A percentile compares a stretch with the other conserved stretches of the same genome.
Conservation (phyloP, 306 rosid species). For the Delonix regia region DNA sequence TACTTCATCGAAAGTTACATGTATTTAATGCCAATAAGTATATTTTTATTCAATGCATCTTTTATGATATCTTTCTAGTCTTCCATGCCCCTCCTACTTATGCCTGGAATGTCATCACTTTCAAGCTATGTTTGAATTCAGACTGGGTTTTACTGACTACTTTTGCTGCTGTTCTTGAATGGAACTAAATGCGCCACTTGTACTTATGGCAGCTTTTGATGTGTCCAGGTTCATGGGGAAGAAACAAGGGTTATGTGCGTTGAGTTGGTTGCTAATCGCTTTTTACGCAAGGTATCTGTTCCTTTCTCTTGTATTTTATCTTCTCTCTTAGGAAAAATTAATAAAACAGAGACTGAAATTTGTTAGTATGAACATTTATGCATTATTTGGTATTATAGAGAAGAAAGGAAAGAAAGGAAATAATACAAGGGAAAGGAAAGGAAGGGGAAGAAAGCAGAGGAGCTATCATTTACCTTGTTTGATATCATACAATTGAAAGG, state of each 20-base stretch:
- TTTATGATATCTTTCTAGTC: conserved; percentile 12
- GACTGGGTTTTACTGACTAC: conserved; percentile 16
- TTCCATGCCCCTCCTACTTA: not conserved
- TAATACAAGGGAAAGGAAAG: no score
- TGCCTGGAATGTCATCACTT: conserved; percentile 21
- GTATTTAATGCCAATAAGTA: conserved; percentile 16
- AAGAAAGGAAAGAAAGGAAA: no score
- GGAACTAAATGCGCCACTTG: not conserved
- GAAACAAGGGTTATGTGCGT: conserved; percentile 77
- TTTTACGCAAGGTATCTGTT: conserved; percentile 92
- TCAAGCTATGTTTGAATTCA: conserved; percentile 15
- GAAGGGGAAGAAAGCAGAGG: no score
- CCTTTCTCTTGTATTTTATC: conserved; percentile 22
- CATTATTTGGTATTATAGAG: no score
- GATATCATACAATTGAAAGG: no score
- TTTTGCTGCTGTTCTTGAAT: conserved; percentile 9
- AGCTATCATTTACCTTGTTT: no score
- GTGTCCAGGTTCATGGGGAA: conserved; percentile 61
- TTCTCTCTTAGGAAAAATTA: conserved; percentile 5
- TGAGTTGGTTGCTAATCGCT: conserved; percentile 95
- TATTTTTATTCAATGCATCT: not conserved
- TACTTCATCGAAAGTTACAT: not conserved
- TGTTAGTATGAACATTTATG: conserved; percentile 1
- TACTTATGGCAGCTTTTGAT: not conserved
- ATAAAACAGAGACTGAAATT: not conserved